Base-by-base conservation (phyloP, 352 stramenopile species). In the Phytophthora cactorum region DNA sequence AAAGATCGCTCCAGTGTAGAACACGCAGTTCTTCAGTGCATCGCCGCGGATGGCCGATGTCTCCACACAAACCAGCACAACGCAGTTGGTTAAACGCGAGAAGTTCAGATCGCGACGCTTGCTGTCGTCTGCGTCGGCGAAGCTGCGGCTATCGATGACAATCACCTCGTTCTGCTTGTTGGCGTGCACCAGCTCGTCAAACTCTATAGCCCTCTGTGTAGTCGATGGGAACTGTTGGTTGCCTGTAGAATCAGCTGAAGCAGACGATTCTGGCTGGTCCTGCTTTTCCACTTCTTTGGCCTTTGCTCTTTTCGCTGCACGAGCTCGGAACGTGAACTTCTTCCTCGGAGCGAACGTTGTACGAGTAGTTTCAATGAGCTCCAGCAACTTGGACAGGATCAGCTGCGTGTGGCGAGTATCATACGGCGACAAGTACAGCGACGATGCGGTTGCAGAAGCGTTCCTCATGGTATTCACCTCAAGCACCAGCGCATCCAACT, bases 371-470 rank as follows among this genome's bases (percentile, higher is more conserved):
- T 96, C 88, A 56, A 95, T 86, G 22, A 87, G 50, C 22, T 90
- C 79, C 45, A 84, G 50, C 14, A 96, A 57, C 52, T 82, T 87
- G 22, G 69, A 52, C 28, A 93, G 41, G 52, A 92, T 89, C 25
- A 88, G 41, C 59, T 95, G 85, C 29, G 87, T 86, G 36, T 95
- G 85, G 11, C 89, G 87, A 52, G 89, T 88, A 58, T 97, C 90
- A 52, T 97, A 97, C 39, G 86, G 82, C n/a, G 89, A 92, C 41
- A 97, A 65, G 63, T 84, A 94, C 27, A 97, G 59, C 36, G 88
- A 91, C 7, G 87, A 82, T n/a, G 79, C 86, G 0, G 75, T 82
- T 1, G 86, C 84, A 2, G 81, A 72, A 6, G 81, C 66, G 43
- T 94, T 79, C 14, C 81, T 70, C 81, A 94, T 87, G 27, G 45